phyloP scores from a whole-genome alignment of 352 stramenopile species.

The Phytophthora meadii region DNA sequence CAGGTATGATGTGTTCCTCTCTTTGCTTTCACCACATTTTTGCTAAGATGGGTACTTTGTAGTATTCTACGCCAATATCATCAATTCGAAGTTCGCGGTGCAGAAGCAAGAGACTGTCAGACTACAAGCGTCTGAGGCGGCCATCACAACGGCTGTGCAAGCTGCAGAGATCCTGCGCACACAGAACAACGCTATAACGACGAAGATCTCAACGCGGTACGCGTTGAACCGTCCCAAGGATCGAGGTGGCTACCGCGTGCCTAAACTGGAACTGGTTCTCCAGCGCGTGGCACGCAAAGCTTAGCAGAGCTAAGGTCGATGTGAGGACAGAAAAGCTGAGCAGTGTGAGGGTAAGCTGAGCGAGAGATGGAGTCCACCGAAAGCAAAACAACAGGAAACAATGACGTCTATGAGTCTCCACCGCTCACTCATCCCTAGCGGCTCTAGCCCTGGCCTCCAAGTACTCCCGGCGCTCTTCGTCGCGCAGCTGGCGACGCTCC shows the following conservation, averaged over 20 bases:
- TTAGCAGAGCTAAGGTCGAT: constrained; percentile 24
- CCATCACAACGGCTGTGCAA: constrained; percentile 81
- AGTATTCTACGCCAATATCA: constrained; percentile 86
- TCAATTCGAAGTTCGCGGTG: constrained; percentile 80
- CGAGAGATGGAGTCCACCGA: constrained; percentile 15
- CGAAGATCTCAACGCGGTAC: constrained; percentile 80
- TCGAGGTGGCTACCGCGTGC: constrained; percentile 62
- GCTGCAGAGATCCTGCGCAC: constrained; percentile 69
- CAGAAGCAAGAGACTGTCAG: constrained; percentile 72
- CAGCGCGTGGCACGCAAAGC: constrained; percentile 45
- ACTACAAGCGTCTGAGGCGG: constrained; percentile 69
- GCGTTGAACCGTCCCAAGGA: constrained; percentile 61
- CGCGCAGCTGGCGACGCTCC: constrained; percentile 69
- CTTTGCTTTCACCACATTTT: constrained; percentile 2
- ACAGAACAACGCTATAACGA: constrained; percentile 62
- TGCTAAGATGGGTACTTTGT: background rate
- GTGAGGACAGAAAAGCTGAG: constrained; percentile 5
- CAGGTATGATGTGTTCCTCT: constrained; percentile 40
- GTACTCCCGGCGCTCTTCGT: constrained; percentile 59
- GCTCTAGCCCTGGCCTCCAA: constrained; percentile 39
- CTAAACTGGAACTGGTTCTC: constrained; percentile 76
- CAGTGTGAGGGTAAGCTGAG: constrained; percentile 3
- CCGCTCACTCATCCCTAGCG: constrained; percentile 23
- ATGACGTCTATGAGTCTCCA: constrained; percentile 32
- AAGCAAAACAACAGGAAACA: constrained; percentile 25